phyloP scores from a whole-genome alignment of 2,329 filamentous ascomycete species.

The Gnomoniopsis sp. region DNA sequence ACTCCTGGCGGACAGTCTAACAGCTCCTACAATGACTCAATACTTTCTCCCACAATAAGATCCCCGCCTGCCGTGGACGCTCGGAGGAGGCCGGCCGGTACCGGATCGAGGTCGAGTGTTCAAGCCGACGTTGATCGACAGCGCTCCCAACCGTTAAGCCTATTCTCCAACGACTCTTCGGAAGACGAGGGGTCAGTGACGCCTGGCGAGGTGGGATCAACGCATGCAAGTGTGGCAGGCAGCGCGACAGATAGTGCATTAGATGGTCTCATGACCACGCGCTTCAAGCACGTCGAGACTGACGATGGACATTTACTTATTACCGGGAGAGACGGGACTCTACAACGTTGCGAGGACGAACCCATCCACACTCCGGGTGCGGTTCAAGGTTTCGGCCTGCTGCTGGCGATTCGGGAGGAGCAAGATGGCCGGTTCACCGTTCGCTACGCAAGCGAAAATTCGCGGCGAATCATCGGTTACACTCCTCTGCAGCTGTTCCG shows the following conservation, averaged over 20 bases:
- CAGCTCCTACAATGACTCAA: constrained; percentile 17
- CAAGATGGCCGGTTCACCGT: constrained; percentile 65
- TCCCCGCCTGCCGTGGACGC: constrained; percentile 17
- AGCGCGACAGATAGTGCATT: background rate
- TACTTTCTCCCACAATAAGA: constrained; percentile 8
- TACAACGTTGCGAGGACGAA: constrained; percentile 86
- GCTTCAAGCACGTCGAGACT: constrained; percentile 75
- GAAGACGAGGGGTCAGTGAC: constrained; percentile 28
- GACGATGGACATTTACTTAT: constrained; percentile 79
- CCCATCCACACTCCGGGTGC: constrained; percentile 85
- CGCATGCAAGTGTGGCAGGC: background rate
- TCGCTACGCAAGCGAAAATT: constrained; percentile 79
- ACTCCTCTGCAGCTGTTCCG: constrained; percentile 72
- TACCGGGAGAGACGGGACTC: constrained; percentile 68
- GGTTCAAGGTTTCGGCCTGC: constrained; percentile 73
- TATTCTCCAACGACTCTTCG: constrained; percentile 22
- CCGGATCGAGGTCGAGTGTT: constrained; percentile 41
- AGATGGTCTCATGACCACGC: constrained; percentile 56
- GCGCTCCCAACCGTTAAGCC: constrained; percentile 30
- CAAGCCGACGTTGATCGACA: constrained; percentile 41
- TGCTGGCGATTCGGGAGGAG: constrained; percentile 72
- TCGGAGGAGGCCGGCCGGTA: constrained; percentile 32
- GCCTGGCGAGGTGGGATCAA: constrained; percentile 11
- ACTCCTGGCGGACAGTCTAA: constrained; percentile 18
- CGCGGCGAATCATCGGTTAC: constrained; percentile 70